Percentiles rank a stretch among this genome's conserved stretches.
Conservation (phyloP, 768 basidiomycete genomes). For the Vararia minispora region DNA sequence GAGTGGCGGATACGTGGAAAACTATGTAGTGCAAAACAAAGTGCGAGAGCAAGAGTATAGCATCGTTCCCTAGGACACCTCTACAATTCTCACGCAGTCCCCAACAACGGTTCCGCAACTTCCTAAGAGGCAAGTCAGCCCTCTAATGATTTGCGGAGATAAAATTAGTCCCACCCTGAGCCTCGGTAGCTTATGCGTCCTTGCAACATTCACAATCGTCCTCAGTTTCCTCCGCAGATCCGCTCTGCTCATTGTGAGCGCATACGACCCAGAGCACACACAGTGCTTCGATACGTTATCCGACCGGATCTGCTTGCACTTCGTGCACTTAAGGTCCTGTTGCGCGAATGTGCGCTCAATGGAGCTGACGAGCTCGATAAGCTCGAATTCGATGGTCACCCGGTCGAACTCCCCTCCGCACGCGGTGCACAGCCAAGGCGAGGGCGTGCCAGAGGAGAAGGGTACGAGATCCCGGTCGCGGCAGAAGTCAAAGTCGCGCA, state of each 20-base stretch:
- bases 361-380: conserved; percentile 65
- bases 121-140: too few species aligned
- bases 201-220: conserved; percentile 77
- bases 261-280: conserved; percentile 79
- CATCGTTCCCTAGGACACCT: not conserved
- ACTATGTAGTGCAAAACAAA: not conserved
- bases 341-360: conserved; percentile 70
- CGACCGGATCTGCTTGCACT: conserved; percentile 84
- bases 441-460: conserved; percentile 32
- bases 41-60: not conserved
- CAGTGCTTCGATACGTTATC: conserved; percentile 83
- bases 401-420: conserved; percentile 87
- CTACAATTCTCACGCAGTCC: too few species aligned
- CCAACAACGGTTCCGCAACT: too few species aligned
- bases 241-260: conserved; percentile 57
- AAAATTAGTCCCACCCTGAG: conserved; percentile 41
- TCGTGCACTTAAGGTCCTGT: conserved; percentile 82
- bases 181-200: conserved; percentile 55
- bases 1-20: not conserved
- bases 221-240: conserved; percentile 64
- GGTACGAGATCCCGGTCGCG: conserved; percentile 80
- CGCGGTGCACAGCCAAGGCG: conserved; percentile 56
- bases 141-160: too few species aligned
- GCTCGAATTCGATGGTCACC: conserved; percentile 72
- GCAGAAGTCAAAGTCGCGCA: conserved; percentile 93